These are phyloP conservation scores for Santalum album DNA, from an alignment of 164 flowering plant genomes.

Conservation along the genomic window DNA sequence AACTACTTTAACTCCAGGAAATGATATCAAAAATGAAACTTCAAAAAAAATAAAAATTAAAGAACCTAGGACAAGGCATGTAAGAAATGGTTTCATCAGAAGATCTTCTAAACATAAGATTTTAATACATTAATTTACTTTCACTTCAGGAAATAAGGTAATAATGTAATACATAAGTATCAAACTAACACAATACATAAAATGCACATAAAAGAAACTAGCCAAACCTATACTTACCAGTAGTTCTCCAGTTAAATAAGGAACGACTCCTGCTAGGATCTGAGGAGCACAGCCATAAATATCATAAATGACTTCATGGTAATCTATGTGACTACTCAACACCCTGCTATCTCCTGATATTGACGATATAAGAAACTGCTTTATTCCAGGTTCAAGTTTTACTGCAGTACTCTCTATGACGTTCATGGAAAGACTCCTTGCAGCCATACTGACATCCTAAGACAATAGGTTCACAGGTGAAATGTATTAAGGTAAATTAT, in stretches of 20 bases:
- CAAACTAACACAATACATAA: neutral
- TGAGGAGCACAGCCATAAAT: slow-evolving; percentile 88
- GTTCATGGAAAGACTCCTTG: slow-evolving; percentile 85
- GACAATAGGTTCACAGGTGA: slow-evolving; percentile 19
- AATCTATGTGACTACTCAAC: slow-evolving; percentile 39
- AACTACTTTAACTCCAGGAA: too few species aligned
- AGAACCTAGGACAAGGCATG: too few species aligned
- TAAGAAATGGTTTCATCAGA: neutral
- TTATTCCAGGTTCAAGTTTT: slow-evolving; percentile 79
- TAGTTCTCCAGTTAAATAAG: slow-evolving; percentile 82
- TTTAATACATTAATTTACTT: neutral
- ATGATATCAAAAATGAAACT: too few species aligned
- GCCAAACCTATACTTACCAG: slow-evolving; percentile 47
- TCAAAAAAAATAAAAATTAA: too few species aligned
- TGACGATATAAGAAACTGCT: slow-evolving; percentile 79
- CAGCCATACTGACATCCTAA: slow-evolving; percentile 62
- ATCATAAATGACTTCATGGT: slow-evolving; percentile 83
- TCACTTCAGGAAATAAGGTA: neutral
- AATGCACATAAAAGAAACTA: neutral
- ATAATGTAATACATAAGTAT: neutral
- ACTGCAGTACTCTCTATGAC: slow-evolving; percentile 72
- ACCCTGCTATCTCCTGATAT: slow-evolving; percentile 66
- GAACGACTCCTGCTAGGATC: slow-evolving; percentile 63
- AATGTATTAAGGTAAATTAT: too few species aligned
- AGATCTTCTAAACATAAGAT: neutral